A percentile compares a stretch with the other conserved stretches of the same genome.
phyloP scores from a whole-genome alignment of 768 basidiomycete species.

The Lactarius trivialis region DNA sequence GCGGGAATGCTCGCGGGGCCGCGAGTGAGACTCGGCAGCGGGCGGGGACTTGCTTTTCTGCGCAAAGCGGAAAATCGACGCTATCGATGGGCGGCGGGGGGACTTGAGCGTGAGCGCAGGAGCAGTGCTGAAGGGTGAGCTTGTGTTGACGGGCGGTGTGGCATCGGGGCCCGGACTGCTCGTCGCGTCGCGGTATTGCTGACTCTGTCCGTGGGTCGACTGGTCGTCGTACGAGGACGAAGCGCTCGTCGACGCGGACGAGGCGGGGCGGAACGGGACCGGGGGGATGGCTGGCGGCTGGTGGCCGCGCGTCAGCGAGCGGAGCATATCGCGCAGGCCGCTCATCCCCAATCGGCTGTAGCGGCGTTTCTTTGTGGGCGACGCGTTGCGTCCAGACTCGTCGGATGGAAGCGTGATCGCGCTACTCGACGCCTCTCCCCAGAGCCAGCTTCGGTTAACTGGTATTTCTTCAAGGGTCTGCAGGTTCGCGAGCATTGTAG shows the following conservation, averaged over 20 bases:
- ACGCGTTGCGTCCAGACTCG: conserved; percentile 37
- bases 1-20: conserved; percentile 1
- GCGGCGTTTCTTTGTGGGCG: conserved; percentile 43
- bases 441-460: conserved; percentile 62
- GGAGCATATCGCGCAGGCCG: conserved; percentile 68
- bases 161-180: conserved; percentile 53
- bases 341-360: conserved; percentile 56
- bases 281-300: conserved; percentile 29
- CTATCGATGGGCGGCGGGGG: conserved; percentile 73
- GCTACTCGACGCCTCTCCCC: conserved; percentile 70
- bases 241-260: conserved; percentile 55
- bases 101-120: conserved; percentile 42
- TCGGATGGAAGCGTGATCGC: conserved; percentile 73
- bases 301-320: conserved; percentile 51
- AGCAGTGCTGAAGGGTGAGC: conserved; percentile 42
- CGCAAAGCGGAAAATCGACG: conserved; percentile 73
- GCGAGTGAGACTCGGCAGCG: not conserved
- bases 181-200: conserved; percentile 39
- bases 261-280: conserved; percentile 24
- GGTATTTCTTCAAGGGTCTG: conserved; percentile 31
- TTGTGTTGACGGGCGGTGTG: conserved; percentile 33
- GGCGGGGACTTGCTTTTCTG: conserved; percentile 39
- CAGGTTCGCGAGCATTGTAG: conserved; percentile 24
- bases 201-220: conserved; percentile 1
- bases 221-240: conserved; percentile 42